Conservation (phyloP, 768 basidiomycete species). For the Tremella fuciformis region DNA sequence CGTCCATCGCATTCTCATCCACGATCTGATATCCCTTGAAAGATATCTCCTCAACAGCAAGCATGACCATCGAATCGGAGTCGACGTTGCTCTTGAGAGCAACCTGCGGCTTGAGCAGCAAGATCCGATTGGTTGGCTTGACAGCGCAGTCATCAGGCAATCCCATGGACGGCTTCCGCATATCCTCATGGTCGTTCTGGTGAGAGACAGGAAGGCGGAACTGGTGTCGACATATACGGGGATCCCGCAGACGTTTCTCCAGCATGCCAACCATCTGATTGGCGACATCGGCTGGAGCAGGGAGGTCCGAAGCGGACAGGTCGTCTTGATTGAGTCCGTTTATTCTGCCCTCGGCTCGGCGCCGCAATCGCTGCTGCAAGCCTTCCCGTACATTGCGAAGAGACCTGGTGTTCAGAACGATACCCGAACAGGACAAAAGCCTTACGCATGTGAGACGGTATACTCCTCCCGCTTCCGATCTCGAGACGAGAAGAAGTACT, state of each 20-base stretch:
- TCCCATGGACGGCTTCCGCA: slow-evolving; percentile 21
- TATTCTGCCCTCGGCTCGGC: slow-evolving; percentile 56
- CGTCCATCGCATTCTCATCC: slow-evolving; percentile 78
- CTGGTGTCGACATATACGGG: slow-evolving; percentile 2
- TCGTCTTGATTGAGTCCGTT: slow-evolving; percentile 86
- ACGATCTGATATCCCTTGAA: slow-evolving; percentile 75
- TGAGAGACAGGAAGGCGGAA: slow-evolving; percentile 19
- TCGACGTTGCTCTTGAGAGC: slow-evolving; percentile 65
- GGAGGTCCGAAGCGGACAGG: slow-evolving; percentile 55
- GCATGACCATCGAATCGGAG: slow-evolving; percentile 63
- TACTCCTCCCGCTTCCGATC: slow-evolving; percentile 77
- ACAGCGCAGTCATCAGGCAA: slow-evolving; percentile 47
- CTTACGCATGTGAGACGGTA: slow-evolving; percentile 78
- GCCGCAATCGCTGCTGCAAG: slow-evolving; percentile 8
- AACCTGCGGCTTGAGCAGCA: slow-evolving; percentile 88
- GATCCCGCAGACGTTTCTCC: slow-evolving; percentile 11
- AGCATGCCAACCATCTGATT: slow-evolving; percentile 20
- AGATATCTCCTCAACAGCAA: slow-evolving; percentile 75
- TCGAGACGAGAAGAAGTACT: slow-evolving; percentile 81
- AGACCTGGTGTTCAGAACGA: slow-evolving; percentile 6
- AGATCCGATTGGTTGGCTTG: slow-evolving; percentile 64
- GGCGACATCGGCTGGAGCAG: slow-evolving; percentile 18
- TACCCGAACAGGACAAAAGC: slow-evolving; percentile 7
- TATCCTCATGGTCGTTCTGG: slow-evolving; percentile 12
- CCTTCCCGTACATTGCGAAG: slow-evolving; percentile 19